These are phyloP conservation scores for Kwoniella europaea DNA, from an alignment of 768 basidiomycete species.

Conservation along the genomic window DNA sequence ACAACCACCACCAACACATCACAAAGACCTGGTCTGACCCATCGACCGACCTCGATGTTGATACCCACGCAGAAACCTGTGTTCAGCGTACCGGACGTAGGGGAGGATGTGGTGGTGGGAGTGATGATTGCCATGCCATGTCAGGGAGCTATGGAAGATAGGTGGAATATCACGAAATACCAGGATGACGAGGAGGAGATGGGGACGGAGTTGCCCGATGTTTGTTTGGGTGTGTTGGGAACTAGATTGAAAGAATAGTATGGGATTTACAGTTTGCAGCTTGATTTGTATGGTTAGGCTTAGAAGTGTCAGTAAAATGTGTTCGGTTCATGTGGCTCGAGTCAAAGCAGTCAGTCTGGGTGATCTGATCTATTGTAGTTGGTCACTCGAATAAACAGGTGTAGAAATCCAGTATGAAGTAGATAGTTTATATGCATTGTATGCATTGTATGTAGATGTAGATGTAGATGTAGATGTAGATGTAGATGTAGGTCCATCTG, in stretches of 20 bases:
- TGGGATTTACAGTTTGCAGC: neutral
- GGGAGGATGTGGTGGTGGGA: constrained; percentile 38
- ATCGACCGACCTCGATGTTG: constrained; percentile 4
- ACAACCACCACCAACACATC: constrained; percentile 7
- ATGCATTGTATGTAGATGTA: too few relatives aligned
- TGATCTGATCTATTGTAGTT: too few relatives aligned
- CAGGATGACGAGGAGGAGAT: constrained; percentile 18
- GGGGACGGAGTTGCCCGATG: constrained; percentile 39
- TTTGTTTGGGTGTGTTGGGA: constrained; percentile 43
- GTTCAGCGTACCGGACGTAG: constrained; percentile 21
- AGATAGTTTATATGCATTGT: too few relatives aligned
- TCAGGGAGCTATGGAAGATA: constrained; percentile 24
- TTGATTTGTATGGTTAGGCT: neutral
- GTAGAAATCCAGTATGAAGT: too few relatives aligned
- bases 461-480: too few relatives aligned
- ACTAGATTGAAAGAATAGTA: constrained; percentile 17
- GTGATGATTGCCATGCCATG: constrained; percentile 48
- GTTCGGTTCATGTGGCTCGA: neutral
- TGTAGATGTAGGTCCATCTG: too few relatives aligned
- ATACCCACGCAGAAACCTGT: constrained; percentile 21
- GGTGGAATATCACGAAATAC: constrained; percentile 17
- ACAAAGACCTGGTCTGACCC: constrained; percentile 6
- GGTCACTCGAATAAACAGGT: too few relatives aligned
- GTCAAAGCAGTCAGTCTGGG: too few relatives aligned
- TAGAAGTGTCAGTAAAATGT: neutral